phyloP scores from a whole-genome alignment of 176 grass and related monocot species.

The Phyllostachys edulis region DNA sequence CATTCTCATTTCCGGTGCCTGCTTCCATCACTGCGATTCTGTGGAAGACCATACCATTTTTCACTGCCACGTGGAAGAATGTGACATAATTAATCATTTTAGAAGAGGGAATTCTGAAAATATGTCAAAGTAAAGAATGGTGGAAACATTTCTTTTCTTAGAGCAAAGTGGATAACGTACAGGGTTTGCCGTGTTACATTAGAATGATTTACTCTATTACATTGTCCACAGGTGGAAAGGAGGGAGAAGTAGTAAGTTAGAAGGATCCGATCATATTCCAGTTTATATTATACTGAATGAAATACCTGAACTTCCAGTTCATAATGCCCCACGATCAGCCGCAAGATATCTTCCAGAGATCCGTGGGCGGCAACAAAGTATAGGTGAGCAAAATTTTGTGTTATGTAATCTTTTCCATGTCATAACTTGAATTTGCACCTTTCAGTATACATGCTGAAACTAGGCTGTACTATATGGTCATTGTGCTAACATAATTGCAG shows the following conservation, averaged over 20 bases:
- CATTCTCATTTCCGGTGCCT: slow-evolving; percentile 77
- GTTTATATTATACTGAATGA: slow-evolving; percentile 72
- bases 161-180: background rate
- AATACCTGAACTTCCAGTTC: slow-evolving; percentile 63
- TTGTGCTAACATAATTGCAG: background rate
- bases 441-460: slow-evolving; percentile 15
- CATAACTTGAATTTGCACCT: background rate
- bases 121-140: slow-evolving; percentile 68
- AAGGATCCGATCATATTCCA: slow-evolving; percentile 99
- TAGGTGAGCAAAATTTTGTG: slow-evolving; percentile 50
- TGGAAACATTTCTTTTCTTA: slow-evolving; percentile 10
- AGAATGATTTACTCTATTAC: slow-evolving; percentile 35
- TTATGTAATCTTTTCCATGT: background rate
- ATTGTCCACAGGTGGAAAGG: slow-evolving; percentile 85
- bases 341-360: slow-evolving; percentile 94
- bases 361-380: slow-evolving; percentile 76
- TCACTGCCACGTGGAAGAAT: slow-evolving; percentile 78
- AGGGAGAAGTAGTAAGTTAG: slow-evolving; percentile 85
- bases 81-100: slow-evolving; percentile 88
- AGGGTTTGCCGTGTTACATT: slow-evolving; percentile 4
- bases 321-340: slow-evolving; percentile 70
- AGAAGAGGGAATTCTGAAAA: slow-evolving; percentile 68
- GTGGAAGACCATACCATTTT: slow-evolving; percentile 63
- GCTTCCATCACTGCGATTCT: slow-evolving; percentile 61
- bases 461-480: background rate